Conservation (phyloP, 1,139 yeast species). For the Candida glucosophila region DNA sequence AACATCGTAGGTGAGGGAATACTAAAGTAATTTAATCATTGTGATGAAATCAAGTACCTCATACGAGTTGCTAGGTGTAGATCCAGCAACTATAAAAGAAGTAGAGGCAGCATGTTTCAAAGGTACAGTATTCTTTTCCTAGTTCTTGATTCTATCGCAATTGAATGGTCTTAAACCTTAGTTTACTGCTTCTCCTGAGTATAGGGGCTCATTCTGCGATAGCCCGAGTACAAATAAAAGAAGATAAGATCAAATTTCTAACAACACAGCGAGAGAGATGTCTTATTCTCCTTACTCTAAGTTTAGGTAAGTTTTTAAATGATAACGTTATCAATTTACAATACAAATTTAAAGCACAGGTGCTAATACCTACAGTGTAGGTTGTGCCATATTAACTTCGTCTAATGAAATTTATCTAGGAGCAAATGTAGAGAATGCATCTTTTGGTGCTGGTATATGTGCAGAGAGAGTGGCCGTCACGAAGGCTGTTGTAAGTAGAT, state of each 20-base stretch:
- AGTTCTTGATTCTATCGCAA: too few species aligned
- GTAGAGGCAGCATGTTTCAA: too few species aligned
- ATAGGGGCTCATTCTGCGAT: too few species aligned
- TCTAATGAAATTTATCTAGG: slow-evolving; percentile 51
- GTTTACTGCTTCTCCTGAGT: too few species aligned
- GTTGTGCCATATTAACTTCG: slow-evolving; percentile 58
- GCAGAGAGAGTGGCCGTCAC: slow-evolving; percentile 82
- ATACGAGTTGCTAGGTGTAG: too few species aligned
- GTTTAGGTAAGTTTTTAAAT: slow-evolving; percentile 40
- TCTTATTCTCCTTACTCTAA: slow-evolving; percentile 82
- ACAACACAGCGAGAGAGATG: slow-evolving; percentile 32
- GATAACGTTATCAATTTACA: background rate
- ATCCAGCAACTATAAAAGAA: too few species aligned
- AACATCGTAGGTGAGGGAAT: too few species aligned
- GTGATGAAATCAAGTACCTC: too few species aligned
- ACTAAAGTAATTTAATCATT: too few species aligned
- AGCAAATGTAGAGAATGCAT: slow-evolving; percentile 89
- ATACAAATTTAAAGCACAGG: background rate
- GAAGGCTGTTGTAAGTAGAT: slow-evolving; percentile 44
- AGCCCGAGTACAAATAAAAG: slow-evolving; percentile 1
- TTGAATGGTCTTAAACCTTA: too few species aligned
- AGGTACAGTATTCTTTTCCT: too few species aligned
- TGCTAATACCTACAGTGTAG: slow-evolving; percentile 48
- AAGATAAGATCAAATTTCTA: slow-evolving; percentile 1
- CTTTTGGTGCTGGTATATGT: slow-evolving; percentile 82